Conservation (phyloP, 371 early-diverging fungal genomes). For the Mortierella sp. region DNA sequence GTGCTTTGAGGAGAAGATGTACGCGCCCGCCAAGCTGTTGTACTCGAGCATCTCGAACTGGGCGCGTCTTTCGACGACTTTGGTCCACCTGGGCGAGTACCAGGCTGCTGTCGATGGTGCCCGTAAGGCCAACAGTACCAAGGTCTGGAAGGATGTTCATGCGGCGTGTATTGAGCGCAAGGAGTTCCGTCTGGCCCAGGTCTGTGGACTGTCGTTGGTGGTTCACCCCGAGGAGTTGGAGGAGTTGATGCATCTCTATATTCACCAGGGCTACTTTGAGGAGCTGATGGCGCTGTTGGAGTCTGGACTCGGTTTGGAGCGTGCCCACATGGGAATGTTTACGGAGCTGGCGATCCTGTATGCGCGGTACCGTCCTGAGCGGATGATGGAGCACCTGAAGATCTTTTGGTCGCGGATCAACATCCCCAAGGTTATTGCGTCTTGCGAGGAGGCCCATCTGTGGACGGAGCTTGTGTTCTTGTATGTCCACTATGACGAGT, state of each 20-base stretch:
- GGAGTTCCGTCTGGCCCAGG: slow-evolving; percentile 97
- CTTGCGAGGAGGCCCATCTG: slow-evolving; percentile 92
- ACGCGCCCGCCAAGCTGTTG: slow-evolving; percentile 93
- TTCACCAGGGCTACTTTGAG: slow-evolving; percentile 88
- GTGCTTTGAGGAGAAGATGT: slow-evolving; percentile 92
- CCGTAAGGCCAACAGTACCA: slow-evolving; percentile 96
- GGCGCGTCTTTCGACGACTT: slow-evolving; percentile 94
- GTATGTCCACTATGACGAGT: slow-evolving; percentile 98
- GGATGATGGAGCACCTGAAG: slow-evolving; percentile 96
- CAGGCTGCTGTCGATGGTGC: slow-evolving; percentile 98
- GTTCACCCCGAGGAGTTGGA: slow-evolving; percentile 98
- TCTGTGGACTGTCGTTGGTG: slow-evolving; percentile 95
- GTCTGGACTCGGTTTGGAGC: slow-evolving; percentile 93
- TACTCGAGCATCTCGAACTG: slow-evolving; percentile 96
- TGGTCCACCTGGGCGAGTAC: slow-evolving; percentile 95
- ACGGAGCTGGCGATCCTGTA: slow-evolving; percentile 97
- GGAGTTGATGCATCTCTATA: slow-evolving; percentile 88
- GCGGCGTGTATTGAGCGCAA: slow-evolving; percentile 92
- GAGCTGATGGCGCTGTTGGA: slow-evolving; percentile 93
- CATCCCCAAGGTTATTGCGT: slow-evolving; percentile 97
- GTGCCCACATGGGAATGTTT: slow-evolving; percentile 99
- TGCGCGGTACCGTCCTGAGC: slow-evolving; percentile 93
- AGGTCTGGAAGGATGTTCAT: slow-evolving; percentile 98
- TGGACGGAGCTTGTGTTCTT: slow-evolving; percentile 98
- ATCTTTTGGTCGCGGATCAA: slow-evolving; percentile 97